Conservation (phyloP, 192 early-diverging fungal genomes). For the Allomyces macrogynus region DNA sequence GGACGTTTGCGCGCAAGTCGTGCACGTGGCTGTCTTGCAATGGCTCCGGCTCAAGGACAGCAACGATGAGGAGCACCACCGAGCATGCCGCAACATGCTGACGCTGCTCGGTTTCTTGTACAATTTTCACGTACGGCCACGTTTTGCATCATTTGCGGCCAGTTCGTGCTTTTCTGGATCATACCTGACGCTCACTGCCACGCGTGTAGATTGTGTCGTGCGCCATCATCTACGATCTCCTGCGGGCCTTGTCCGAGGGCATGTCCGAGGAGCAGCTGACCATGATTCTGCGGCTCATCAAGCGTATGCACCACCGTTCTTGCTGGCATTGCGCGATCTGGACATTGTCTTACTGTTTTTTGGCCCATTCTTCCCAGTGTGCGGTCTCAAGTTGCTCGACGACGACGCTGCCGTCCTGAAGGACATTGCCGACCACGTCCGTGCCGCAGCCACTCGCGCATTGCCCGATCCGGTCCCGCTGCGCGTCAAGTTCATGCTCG, state of each 20-base stretch:
- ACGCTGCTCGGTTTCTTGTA: slow-evolving; percentile 67
- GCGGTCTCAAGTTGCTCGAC: slow-evolving; percentile 60
- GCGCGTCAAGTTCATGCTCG: slow-evolving; percentile 82
- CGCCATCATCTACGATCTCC: slow-evolving; percentile 70
- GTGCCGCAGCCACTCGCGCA: slow-evolving; percentile 11
- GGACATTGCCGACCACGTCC: slow-evolving; percentile 49
- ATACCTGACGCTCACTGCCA: too few relatives aligned
- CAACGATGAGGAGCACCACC: slow-evolving; percentile 24
- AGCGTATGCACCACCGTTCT: slow-evolving; percentile 19
- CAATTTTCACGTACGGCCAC: slow-evolving; percentile 50
- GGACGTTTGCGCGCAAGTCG: slow-evolving; percentile 47
- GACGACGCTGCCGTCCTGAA: slow-evolving; percentile 86
- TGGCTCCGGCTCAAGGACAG: slow-evolving; percentile 7
- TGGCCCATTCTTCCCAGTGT: slow-evolving; percentile 18
- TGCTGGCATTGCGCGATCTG: too few relatives aligned
- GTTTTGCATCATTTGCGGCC: too few relatives aligned
- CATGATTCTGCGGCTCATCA: slow-evolving; percentile 60
- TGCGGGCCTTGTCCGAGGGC: slow-evolving; percentile 43
- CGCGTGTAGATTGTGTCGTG: slow-evolving; percentile 25
- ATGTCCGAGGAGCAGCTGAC: slow-evolving; percentile 73
- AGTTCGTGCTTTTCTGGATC: too few relatives aligned
- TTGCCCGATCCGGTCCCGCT: slow-evolving; percentile 16
- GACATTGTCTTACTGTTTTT: too few relatives aligned
- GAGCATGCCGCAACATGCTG: slow-evolving; percentile 60
- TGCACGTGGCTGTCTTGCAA: slow-evolving; percentile 14